Evolutionary conservation across 352 stramenopile species (phyloP), one percentile per base, ranked within the genome.

Genomic region (Phytophthora palmivora): DNA sequence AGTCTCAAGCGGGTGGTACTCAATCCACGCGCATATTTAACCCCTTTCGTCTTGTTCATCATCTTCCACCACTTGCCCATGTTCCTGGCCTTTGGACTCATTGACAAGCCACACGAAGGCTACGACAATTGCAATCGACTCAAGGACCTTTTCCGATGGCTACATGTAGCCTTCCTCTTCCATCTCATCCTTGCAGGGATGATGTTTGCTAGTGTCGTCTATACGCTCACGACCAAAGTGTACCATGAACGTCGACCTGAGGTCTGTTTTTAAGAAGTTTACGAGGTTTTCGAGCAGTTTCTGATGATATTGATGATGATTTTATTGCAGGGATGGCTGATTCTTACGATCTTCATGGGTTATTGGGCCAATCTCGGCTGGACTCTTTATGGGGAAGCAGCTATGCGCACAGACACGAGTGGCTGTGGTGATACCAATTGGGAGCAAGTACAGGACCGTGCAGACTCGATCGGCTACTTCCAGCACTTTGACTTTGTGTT

Each of bases 401-500:
- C 59, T 9, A 81, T 87, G 55, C 78, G 77, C 3, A 70, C 53
- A 0, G 74, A 91, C 57, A 91, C 79, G 12, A 79, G 64, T 6
- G 51, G 58, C 3, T 91, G 82, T 50, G 61, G 46, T 6, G 79
- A 86, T 46, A 69, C 21, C 6, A 74, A 86, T 60, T 81, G 74
- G 67, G 67, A 84, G 18, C 54, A 74, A 19, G 63, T 89, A 24
- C 79, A 91, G 57, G 69, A 88, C 49, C 71, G 67, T 14, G 80
- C 82, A 8, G 74, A 89, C 65, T 68, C 68, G 50, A 79, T 91
- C 49, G 69, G 58, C 18, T 79, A 82, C 53, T 82, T 87, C 47
- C 82, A 89, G 68, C 80, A 91, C 62, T 86, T 84, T 57, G 82
- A 91, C 42, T 88, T 89, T 49, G 55, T 91, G 1, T 74, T 91